A percentile compares a stretch with the other conserved stretches of the same genome.
These are phyloP conservation scores for Fraxinus xanthoxyloides DNA, from an alignment of 305 asterid genomes.

Conservation along the genomic window DNA sequence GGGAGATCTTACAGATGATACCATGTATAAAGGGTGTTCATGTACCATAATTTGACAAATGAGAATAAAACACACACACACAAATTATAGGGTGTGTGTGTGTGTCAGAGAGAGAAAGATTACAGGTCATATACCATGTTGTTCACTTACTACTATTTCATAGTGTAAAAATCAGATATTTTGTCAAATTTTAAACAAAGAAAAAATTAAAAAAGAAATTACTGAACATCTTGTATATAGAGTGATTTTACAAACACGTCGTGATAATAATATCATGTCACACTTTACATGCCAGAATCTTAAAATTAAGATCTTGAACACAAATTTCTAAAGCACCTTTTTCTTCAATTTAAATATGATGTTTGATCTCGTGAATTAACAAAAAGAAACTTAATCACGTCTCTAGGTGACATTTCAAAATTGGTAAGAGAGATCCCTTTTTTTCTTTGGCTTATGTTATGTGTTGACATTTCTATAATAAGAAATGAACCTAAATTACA, in stretches of 20 bases:
- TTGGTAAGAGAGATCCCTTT: not conserved
- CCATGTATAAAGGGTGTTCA: not conserved
- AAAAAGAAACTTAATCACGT: not conserved
- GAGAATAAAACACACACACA: not conserved
- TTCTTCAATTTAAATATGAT: not conserved
- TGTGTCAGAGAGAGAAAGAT: not conserved
- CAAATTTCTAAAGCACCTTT: not conserved
- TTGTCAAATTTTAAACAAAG: not conserved
- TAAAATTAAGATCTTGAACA: not conserved
- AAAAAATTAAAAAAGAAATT: not conserved
- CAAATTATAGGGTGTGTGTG: not conserved
- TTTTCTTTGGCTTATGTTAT: not conserved
- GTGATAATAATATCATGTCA: not conserved
- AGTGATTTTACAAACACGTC: not conserved
- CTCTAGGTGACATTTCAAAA: not conserved
- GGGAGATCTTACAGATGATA: not conserved
- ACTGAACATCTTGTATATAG: not conserved
- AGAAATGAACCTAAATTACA: not conserved
- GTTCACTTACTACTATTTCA: not conserved
- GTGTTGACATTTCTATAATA: not conserved
- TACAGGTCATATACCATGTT: not conserved
- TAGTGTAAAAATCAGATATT: not conserved
- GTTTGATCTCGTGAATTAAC: not conserved
- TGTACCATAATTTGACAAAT: not conserved
- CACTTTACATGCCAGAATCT: not conserved